Evolutionary conservation across 140 eudicot species (phyloP).

Genomic region (Cichorium intybus): DNA sequence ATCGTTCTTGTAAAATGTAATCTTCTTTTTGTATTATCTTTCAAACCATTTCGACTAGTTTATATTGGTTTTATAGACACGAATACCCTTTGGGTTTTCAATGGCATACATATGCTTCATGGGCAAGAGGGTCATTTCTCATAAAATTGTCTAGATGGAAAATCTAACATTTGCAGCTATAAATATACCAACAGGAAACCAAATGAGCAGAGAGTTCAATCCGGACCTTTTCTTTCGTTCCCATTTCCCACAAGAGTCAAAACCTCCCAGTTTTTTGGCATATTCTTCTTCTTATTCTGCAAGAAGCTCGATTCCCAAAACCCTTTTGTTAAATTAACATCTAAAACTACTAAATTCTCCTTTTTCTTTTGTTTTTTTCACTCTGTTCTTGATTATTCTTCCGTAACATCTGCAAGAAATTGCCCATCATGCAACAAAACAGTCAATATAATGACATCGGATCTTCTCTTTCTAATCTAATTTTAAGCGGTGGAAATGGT

Average conservation of each 20-base stretch:
- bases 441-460: conserved; percentile 26
- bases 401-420: background rate
- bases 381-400: conserved; percentile 20
- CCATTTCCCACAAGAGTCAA: conserved; percentile 24
- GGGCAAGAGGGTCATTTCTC: conserved; percentile 19
- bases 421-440: conserved; percentile 29
- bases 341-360: conserved; percentile 9
- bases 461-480: conserved; percentile 37
- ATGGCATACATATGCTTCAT: background rate
- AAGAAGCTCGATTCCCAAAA: conserved; percentile 2
- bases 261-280: conserved; percentile 7
- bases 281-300: conserved; percentile 23
- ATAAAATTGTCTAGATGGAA: background rate
- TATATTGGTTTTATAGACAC: background rate
- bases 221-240: conserved; percentile 20
- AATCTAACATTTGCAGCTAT: conserved; percentile 25
- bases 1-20: background rate
- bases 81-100: background rate
- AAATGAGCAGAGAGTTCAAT: conserved; percentile 16
- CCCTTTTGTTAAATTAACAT: conserved; percentile 7
- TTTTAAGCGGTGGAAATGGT: conserved; percentile 20
- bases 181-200: conserved; percentile 31
- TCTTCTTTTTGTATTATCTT: background rate
- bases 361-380: conserved; percentile 15
- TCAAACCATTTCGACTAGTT: too few relatives aligned